Evolutionary conservation across 371 early-diverging fungal species (phyloP), one percentile per base, ranked within the genome.

Genomic region (Nematocida sp.): DNA sequence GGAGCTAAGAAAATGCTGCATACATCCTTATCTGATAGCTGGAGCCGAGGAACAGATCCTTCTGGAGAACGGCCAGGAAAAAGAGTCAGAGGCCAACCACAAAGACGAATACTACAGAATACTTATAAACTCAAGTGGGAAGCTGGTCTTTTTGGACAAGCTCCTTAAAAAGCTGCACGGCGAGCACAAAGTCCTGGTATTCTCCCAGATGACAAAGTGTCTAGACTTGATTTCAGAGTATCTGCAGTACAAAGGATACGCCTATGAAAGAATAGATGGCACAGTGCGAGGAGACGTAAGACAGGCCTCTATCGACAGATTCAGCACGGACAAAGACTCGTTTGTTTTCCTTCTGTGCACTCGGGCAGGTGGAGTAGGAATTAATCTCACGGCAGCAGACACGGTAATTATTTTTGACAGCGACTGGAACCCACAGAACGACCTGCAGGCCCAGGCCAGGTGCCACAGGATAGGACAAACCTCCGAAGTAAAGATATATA

Each of bases 1-100:
- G 95, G 95, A 97, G 86, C 87, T 99, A 35, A 91, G 96, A 81
- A 97, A 97, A 81, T 94, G 92, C 53, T 90, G 93, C 75, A 97
- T 96, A 79, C 97, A 98, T 81, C 98, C 99, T 1, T 97, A 89
- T 80, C 83, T 99, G 47, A 89, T 97, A 48, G 89, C 89, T 11
- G 89, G 90, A 55, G 91, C 97, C 17, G 96, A 96, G 79, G 83
- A 80, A 57, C 66, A 77, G 65, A 80, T 80, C 51, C 77, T 82
- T 19, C 55, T 70, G 27, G 83, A 81, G 51, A 60, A 61, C 51
- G 62, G 65, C 23, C 64, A 75, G 53, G 76, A 70, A 13, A 51
- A 17, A 34, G 61, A 49, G 27, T 29, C 53, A 40, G 66, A 58
- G 45, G n/a, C 7, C 17, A 63, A n/a, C 0, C 75, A 78, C 19